A percentile compares a stretch with the other conserved stretches of the same genome.
Evolutionary conservation across 179 eudicot genomes (phyloP).

Genomic region (Corrigiola litoralis): DNA sequence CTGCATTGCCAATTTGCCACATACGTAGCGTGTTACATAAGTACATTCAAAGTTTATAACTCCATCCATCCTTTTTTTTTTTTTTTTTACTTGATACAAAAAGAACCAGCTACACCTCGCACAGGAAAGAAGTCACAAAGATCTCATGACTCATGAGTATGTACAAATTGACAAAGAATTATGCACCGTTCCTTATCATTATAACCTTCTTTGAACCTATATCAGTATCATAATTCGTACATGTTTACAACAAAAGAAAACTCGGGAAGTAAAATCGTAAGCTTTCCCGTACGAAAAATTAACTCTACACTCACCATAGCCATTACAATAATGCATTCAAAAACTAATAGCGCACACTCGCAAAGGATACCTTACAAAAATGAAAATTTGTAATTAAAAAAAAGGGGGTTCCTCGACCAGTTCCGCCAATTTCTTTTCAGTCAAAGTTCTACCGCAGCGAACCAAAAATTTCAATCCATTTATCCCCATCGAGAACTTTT

Average conservation of each 20-base stretch:
- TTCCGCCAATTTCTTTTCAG: background rate
- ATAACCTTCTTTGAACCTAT: background rate
- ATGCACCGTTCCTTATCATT: background rate
- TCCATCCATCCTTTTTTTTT: no score
- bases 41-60: no score
- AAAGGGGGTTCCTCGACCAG: background rate
- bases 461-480: background rate
- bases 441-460: background rate
- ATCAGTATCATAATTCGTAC: background rate
- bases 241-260: conserved; percentile 5
- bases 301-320: conserved; percentile 11
- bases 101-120: no score
- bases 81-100: no score
- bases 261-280: background rate
- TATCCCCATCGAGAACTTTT: background rate
- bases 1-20: no score
- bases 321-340: conserved; percentile 13
- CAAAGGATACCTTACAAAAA: conserved; percentile 7
- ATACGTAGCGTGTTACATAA: no score
- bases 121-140: background rate
- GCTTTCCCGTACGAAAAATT: background rate
- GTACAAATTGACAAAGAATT: background rate
- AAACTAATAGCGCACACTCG: background rate
- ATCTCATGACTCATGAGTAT: background rate
- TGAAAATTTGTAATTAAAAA: background rate